phyloP scores from a whole-genome alignment of 257 asterid species.

The Orobanche coerulescens region DNA sequence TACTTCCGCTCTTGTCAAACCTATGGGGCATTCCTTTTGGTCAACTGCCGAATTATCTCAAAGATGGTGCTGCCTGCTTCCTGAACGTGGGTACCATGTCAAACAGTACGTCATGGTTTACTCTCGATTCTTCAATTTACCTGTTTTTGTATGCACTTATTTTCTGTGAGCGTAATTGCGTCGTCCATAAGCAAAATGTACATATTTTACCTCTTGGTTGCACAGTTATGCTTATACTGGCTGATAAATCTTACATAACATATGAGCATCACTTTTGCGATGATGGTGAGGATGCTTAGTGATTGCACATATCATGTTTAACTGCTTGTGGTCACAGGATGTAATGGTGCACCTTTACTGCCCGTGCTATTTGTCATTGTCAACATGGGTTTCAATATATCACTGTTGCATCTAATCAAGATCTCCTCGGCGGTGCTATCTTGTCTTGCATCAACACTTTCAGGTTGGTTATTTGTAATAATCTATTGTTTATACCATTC shows the following conservation, averaged over 20 bases:
- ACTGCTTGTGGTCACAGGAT: slow-evolving; percentile 42
- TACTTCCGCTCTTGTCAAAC: slow-evolving; percentile 87
- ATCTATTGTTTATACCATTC: neutral
- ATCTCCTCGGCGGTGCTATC: slow-evolving; percentile 95
- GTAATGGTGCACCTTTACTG: slow-evolving; percentile 85
- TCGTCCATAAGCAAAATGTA: neutral
- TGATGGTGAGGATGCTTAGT: no score
- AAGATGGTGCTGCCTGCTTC: slow-evolving; percentile 97
- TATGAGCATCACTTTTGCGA: no score
- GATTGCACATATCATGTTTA: neutral
- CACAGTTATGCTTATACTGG: neutral
- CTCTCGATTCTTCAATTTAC: neutral
- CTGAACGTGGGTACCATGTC: slow-evolving; percentile 69
- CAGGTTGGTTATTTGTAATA: slow-evolving; percentile 45
- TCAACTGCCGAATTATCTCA: slow-evolving; percentile 70
- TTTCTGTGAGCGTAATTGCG: neutral
- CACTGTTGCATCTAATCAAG: slow-evolving; percentile 82
- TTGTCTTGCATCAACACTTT: slow-evolving; percentile 88
- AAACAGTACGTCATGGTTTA: slow-evolving; percentile 41
- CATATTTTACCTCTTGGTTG: neutral
- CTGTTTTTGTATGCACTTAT: neutral
- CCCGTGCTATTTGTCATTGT: slow-evolving; percentile 76
- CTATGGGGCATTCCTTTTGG: slow-evolving; percentile 87
- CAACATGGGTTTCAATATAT: slow-evolving; percentile 82
- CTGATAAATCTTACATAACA: no score